These are phyloP conservation scores for Eucalyptus marginata DNA, from an alignment of 345 rosid genomes.

Conservation along the genomic window DNA sequence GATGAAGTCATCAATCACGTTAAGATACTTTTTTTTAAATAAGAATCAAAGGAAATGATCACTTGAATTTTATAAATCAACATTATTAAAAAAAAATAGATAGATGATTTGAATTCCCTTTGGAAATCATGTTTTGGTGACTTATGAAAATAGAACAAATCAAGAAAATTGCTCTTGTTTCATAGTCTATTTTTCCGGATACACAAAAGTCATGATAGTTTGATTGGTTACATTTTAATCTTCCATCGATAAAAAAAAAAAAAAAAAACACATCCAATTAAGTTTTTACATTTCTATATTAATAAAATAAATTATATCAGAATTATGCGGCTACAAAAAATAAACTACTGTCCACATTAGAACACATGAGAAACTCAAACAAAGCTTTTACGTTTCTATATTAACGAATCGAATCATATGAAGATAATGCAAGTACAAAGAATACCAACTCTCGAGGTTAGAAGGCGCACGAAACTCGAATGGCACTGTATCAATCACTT, in stretches of 20 bases:
- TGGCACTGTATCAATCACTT: neutral
- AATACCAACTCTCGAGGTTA: neutral
- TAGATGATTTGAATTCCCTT: neutral
- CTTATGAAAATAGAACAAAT: neutral
- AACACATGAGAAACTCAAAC: neutral
- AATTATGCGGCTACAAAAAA: neutral
- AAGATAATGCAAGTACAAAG: neutral
- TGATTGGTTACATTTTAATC: neutral
- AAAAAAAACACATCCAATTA: neutral
- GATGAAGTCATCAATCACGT: neutral
- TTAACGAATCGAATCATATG: neutral
- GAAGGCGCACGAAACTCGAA: neutral
- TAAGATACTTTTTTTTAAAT: neutral
- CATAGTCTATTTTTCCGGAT: neutral
- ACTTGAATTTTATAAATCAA: neutral
- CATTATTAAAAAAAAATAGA: neutral
- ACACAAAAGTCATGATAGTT: neutral
- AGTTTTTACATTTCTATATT: neutral
- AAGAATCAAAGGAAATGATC: neutral
- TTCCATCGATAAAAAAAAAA: neutral
- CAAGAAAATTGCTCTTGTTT: rapidly evolving
- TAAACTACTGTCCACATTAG: neutral
- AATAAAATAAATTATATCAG: neutral
- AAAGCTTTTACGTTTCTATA: neutral
- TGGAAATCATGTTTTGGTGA: neutral